Conservation (phyloP, 192 early-diverging fungal genomes). For the Rhizophagus prolifer region DNA sequence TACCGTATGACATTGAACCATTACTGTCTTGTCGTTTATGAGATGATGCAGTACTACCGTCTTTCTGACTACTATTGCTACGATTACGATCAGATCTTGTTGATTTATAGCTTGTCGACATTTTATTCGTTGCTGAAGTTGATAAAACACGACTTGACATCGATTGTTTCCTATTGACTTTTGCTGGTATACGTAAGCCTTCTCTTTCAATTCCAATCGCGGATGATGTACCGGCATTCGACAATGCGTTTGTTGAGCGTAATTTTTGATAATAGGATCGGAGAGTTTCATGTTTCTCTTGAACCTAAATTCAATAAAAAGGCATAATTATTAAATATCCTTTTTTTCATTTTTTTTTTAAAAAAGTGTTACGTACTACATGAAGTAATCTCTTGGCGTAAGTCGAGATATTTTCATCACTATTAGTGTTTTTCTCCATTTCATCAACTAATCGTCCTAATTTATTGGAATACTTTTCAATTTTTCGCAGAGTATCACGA, state of each 20-base stretch:
- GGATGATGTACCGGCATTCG: constrained; percentile 6
- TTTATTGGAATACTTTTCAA: constrained; percentile 27
- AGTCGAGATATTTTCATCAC: constrained; percentile 39
- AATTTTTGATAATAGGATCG: constrained; percentile 27
- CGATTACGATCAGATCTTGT: neutral
- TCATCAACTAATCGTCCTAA: constrained; percentile 27
- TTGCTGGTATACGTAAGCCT: constrained; percentile 20
- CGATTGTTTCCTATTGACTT: constrained; percentile 22
- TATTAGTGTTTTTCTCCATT: constrained; percentile 23
- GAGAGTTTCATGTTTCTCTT: constrained; percentile 29
- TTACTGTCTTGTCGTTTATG: constrained; percentile 47
- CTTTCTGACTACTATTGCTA: neutral
- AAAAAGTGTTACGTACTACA: constrained; percentile 30
- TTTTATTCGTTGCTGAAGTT: constrained; percentile 22
- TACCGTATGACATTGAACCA: constrained; percentile 29
- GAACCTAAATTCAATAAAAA: constrained; percentile 1
- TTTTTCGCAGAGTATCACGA: constrained; percentile 27
- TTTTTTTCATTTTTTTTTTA: neutral
- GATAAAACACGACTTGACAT: constrained; percentile 17
- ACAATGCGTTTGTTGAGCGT: constrained; percentile 21
- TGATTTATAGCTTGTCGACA: neutral
- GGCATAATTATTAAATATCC: neutral
- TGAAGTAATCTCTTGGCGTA: constrained; percentile 43
- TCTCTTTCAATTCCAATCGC: neutral
- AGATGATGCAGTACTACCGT: neutral